phyloP scores from a whole-genome alignment of 768 basidiomycete species.

The Suillus paluster region DNA sequence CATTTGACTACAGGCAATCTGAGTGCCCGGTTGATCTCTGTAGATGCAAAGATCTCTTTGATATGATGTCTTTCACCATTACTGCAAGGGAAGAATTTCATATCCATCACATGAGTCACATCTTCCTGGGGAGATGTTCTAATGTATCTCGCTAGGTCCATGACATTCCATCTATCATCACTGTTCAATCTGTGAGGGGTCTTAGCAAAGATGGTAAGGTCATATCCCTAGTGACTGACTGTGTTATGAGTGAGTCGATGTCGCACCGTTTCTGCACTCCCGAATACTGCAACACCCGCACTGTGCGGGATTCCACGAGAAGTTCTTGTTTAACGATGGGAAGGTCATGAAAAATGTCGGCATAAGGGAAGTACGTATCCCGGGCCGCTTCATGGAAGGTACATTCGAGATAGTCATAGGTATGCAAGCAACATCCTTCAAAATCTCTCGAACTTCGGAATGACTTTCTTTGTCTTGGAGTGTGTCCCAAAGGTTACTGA shows the following conservation, averaged over 20 bases:
- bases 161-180: neutral
- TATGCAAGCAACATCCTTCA: constrained; percentile 61
- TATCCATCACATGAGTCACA: neutral
- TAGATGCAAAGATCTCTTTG: neutral
- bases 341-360: constrained; percentile 83
- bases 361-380: constrained; percentile 82
- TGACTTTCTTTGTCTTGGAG: neutral
- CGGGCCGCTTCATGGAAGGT: constrained; percentile 44
- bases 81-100: neutral
- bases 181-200: neutral
- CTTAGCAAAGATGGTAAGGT: neutral
- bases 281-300: neutral
- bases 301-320: neutral
- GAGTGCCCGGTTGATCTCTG: neutral
- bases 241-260: neutral
- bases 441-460: constrained; percentile 21
- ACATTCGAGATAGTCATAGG: constrained; percentile 53
- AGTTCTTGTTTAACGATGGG: constrained; percentile 56
- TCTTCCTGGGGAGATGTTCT: neutral
- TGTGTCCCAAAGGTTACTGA: neutral
- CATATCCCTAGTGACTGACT: neutral
- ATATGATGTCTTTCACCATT: neutral
- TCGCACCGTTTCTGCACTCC: constrained; percentile 2
- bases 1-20: neutral
- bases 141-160: neutral